Evolutionary conservation across 2,329 filamentous ascomycete species (phyloP), one percentile per base, ranked within the genome.

Genomic region (Drechmeria coniospora): DNA sequence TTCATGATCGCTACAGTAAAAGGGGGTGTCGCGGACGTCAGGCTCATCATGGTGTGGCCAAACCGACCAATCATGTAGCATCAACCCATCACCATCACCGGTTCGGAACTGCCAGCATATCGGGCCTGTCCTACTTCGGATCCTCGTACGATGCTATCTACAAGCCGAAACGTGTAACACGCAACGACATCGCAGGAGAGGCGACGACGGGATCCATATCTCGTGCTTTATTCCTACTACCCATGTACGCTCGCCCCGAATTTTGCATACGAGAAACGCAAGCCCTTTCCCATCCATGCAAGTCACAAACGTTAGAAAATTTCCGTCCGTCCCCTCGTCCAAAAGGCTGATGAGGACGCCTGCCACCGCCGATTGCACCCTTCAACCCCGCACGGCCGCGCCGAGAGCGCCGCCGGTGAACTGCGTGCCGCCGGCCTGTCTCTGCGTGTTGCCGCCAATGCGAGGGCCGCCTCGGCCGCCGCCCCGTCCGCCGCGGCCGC

Each of bases 361-460:
- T 26, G 19, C 29, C 29, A 5, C 36, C 32, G 20, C n/a, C 27
- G 23, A 12, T 27, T 32, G 14, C 23, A 17, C 21, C 24, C 16
- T 23, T 29, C 63, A 76, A 51, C 66, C 68, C 43, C 72, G 60
- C 36, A 77, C 69, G 29, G 70, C 72, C 40, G 68, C 69, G 43
- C 79, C 79, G 53, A 87, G 58, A 35, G 79, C 80, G 54, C 80
- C 80, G 36, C 80, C 80, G 10, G 79, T 84, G 56, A 86, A 87
- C 49, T 82, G 77, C 38, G 77, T 79, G 43, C 79, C 79, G 35
- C 76, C 71, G 39, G 74, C 69, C 50, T 77, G 73, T 53, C 74
- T 63, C 49, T 72, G 75, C 13, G 61, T 51, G 50, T 69, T 68
- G 35, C 67, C 70, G 34, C 66, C 65, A 25, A 54, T 50, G 36